Evolutionary conservation across 345 rosid genomes (phyloP), one percentile per base, ranked within the genome.

Genomic region (Pugionium cornutum): DNA sequence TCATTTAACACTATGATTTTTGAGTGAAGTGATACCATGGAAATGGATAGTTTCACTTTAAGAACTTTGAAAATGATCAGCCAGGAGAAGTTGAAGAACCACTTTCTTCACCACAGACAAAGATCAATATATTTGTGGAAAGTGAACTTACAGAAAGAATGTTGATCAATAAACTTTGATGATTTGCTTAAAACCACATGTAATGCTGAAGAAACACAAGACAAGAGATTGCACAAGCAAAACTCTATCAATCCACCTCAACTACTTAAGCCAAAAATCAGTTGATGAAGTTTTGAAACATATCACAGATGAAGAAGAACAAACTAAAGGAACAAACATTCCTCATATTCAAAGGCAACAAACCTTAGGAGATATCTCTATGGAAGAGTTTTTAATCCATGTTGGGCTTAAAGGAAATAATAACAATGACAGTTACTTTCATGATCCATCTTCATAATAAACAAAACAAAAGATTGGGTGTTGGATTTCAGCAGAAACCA

Each of bases 111-210:
- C 73, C 46, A 79, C 31, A 70, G 83, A 52, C 86, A 87, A 74
- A 6, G 83, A 2, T 83, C 96, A 8, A 62, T 92, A 78, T 89
- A 82, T 73, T 69, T 91, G 3, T 65, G 83, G 70, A 92, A 92
- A 25, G 82, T 89, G 30, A 95, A 86, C 18, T 59, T 89, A 67
- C 91, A 86, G 1, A 84, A 79, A 73, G 88, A 89, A 50, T 89
- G 79, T 75, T 95, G 91, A 53, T 86, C 92, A 47, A 86, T 89
- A 92, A 89, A 92, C 75, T 79, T 87, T 90, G 92, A 87, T 63
- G 98, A 82, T 56, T 50, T 88, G 75, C 72, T 85, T 18, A 83
- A 76, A 75, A 82, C 58, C 62, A 78, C 83, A 67, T 79, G 71
- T 84, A 88, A 44, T 64, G 82, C 84, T n/a, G 87, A 85, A 72